These are phyloP conservation scores for Torrubiella hemipterigena DNA, from an alignment of 2,329 filamentous ascomycete genomes.

Conservation along the genomic window DNA sequence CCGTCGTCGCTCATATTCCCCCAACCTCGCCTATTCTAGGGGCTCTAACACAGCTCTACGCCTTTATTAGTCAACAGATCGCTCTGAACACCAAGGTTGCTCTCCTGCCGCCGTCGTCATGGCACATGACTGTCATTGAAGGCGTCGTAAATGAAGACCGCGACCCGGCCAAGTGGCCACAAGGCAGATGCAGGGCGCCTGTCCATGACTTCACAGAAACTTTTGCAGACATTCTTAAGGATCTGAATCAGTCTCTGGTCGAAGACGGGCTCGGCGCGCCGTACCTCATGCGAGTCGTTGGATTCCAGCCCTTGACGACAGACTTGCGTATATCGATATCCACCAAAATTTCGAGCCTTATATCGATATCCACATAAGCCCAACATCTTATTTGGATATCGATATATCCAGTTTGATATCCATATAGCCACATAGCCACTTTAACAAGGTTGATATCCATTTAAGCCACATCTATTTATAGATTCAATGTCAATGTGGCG, in stretches of 20 bases:
- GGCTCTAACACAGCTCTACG: background rate
- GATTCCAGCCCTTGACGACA: background rate
- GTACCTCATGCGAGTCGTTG: background rate
- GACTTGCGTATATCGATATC: no score
- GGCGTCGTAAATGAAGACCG: background rate
- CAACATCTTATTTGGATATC: no score
- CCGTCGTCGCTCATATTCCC: background rate
- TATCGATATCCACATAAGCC: no score
- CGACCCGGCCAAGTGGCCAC: background rate
- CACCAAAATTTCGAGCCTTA: no score
- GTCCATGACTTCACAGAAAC: background rate
- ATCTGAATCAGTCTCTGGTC: background rate
- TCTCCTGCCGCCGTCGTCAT: slow-evolving; percentile 1
- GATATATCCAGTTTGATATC: no score
- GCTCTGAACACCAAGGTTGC: background rate
- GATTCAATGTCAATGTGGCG: no score
- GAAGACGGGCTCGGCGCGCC: background rate
- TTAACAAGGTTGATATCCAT: no score
- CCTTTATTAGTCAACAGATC: background rate
- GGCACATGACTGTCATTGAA: slow-evolving; percentile 1
- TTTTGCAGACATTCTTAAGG: background rate
- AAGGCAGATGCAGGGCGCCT: background rate
- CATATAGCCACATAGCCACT: no score
- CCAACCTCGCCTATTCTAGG: background rate
- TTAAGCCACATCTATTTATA: no score